phyloP scores from a whole-genome alignment of 306 rosid genomes.

The Medicago ruthenica region DNA sequence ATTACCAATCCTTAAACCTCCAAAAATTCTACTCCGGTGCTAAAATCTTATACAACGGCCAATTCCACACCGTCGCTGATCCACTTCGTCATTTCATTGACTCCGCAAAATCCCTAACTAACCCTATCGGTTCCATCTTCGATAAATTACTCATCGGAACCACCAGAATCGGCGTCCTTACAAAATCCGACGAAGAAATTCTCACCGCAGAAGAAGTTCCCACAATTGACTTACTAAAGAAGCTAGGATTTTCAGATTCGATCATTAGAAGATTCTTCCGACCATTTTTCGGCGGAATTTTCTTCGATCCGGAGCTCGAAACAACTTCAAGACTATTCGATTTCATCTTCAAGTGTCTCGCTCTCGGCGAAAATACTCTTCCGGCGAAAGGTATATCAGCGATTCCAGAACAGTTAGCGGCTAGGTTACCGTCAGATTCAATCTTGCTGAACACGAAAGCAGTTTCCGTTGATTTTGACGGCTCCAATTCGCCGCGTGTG shows the following conservation, averaged over 20 bases:
- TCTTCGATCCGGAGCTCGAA: slow-evolving; percentile 70
- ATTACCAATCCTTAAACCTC: slow-evolving; percentile 65
- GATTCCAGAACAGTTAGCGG: slow-evolving; percentile 74
- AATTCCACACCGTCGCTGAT: slow-evolving; percentile 86
- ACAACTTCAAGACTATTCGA: slow-evolving; percentile 78
- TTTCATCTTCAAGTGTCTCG: slow-evolving; percentile 88
- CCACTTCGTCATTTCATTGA: slow-evolving; percentile 75
- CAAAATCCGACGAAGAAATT: slow-evolving; percentile 61
- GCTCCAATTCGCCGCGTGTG: slow-evolving; percentile 49
- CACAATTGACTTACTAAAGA: slow-evolving; percentile 59
- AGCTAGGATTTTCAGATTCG: slow-evolving; percentile 71
- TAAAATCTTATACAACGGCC: slow-evolving; percentile 56
- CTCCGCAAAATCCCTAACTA: slow-evolving; percentile 60
- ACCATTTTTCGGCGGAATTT: slow-evolving; percentile 85
- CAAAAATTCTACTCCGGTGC: slow-evolving; percentile 82
- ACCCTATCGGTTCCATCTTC: slow-evolving; percentile 69
- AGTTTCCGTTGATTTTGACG: slow-evolving; percentile 51
- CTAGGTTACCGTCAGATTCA: slow-evolving; percentile 61
- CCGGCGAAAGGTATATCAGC: slow-evolving; percentile 82
- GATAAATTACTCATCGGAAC: slow-evolving; percentile 76
- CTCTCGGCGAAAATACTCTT: slow-evolving; percentile 86
- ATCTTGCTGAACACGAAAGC: slow-evolving; percentile 60
- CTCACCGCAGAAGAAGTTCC: slow-evolving; percentile 55
- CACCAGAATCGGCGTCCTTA: slow-evolving; percentile 57
- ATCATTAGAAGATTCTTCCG: slow-evolving; percentile 69